phyloP scores from a whole-genome alignment of 306 rosid genomes.

The Lagenaria siceraria region DNA sequence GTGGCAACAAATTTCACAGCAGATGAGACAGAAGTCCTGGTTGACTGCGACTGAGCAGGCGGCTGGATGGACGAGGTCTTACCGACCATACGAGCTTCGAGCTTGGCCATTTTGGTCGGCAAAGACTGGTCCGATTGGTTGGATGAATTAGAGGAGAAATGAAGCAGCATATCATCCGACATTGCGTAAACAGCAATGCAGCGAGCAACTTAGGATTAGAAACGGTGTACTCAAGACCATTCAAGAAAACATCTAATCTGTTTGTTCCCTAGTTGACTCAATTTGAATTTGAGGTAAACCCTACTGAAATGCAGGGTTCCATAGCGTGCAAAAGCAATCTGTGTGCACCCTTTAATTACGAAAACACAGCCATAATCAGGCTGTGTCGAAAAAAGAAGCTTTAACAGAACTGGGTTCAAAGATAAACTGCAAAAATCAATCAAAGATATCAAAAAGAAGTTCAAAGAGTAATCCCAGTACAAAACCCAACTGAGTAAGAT shows the following conservation, averaged over 20 bases:
- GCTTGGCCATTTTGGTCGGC: constrained; percentile 91
- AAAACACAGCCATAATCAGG: neutral
- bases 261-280: neutral
- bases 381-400: neutral
- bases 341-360: neutral
- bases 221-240: constrained; percentile 14
- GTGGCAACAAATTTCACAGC: constrained; percentile 42
- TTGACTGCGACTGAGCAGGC: constrained; percentile 31
- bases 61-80: constrained; percentile 45
- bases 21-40: constrained; percentile 52
- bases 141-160: constrained; percentile 93
- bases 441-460: neutral
- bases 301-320: constrained; percentile 18
- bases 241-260: neutral
- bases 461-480: neutral
- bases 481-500: neutral
- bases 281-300: constrained; percentile 21
- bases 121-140: constrained; percentile 97
- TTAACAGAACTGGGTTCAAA: constrained; percentile 3
- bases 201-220: neutral
- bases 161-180: constrained; percentile 93
- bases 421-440: neutral
- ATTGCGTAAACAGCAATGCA: constrained; percentile 24
- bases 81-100: constrained; percentile 96
- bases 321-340: neutral